A percentile compares a stretch with the other conserved stretches of the same genome.
These are phyloP conservation scores for Strobilomyces dryophilus DNA, from an alignment of 768 basidiomycete genomes.

Conservation along the genomic window DNA sequence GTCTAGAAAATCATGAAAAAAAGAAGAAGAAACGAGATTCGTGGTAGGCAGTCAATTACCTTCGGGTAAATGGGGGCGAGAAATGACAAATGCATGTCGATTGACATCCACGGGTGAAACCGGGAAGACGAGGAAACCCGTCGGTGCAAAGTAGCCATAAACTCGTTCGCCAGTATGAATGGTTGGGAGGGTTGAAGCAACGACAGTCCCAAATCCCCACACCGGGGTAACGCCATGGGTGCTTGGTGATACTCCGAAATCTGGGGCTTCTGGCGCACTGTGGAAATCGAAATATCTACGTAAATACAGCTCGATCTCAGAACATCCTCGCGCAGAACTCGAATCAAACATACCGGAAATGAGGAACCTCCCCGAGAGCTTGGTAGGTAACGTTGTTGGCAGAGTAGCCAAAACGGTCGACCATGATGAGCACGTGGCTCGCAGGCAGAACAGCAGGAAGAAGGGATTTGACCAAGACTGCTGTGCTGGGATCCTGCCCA, in stretches of 20 bases:
- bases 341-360: constrained; percentile 32
- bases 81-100: constrained; percentile 50
- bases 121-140: constrained; percentile 51
- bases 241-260: constrained; percentile 34
- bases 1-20: constrained; percentile 35
- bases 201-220: constrained; percentile 66
- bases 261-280: constrained; percentile 37
- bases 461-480: constrained; percentile 26
- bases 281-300: constrained; percentile 71
- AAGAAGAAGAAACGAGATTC: background rate
- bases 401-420: constrained; percentile 69
- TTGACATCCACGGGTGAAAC: constrained; percentile 52
- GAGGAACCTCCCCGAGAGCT: constrained; percentile 40
- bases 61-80: constrained; percentile 56
- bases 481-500: constrained; percentile 23
- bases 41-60: constrained; percentile 32
- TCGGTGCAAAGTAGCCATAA: constrained; percentile 58
- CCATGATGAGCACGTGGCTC: constrained; percentile 50
- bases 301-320: constrained; percentile 10
- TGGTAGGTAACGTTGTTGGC: constrained; percentile 73
- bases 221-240: constrained; percentile 66
- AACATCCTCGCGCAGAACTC: background rate
- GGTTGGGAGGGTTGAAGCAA: constrained; percentile 44
- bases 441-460: constrained; percentile 25
- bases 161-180: constrained; percentile 55